phyloP scores from a whole-genome alignment of 2,329 filamentous ascomycete genomes.

The Colletotrichum camelliae region DNA sequence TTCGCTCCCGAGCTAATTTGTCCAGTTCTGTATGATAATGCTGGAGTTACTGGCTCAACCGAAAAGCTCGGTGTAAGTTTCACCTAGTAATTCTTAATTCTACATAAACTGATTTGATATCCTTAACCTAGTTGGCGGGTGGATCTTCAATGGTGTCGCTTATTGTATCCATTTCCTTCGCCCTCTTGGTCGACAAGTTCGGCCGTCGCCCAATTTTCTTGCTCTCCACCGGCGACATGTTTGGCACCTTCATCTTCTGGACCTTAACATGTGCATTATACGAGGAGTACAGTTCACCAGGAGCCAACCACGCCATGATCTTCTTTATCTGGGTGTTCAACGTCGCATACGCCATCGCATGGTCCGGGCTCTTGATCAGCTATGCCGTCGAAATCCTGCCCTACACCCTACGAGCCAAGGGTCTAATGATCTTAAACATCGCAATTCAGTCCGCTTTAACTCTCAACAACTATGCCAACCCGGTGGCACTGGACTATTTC shows the following conservation, averaged over 20 bases:
- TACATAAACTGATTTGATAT: not conserved
- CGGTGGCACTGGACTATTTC: slow-evolving; percentile 57
- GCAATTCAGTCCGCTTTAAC: slow-evolving; percentile 59
- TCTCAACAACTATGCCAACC: slow-evolving; percentile 61
- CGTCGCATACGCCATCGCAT: slow-evolving; percentile 58
- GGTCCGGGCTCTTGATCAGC: slow-evolving; percentile 62
- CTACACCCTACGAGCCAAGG: slow-evolving; percentile 55
- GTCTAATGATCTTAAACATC: slow-evolving; percentile 62
- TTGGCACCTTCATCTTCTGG: slow-evolving; percentile 56
- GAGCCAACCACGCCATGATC: slow-evolving; percentile 46
- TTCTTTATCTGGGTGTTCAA: slow-evolving; percentile 45
- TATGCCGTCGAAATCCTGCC: slow-evolving; percentile 58
- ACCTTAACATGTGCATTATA: slow-evolving; percentile 51
- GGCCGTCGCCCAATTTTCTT: slow-evolving; percentile 59
- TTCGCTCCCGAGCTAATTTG: too few relatives aligned
- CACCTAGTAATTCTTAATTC: not conserved
- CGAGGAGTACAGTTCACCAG: slow-evolving; percentile 40
- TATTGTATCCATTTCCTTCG: slow-evolving; percentile 55
- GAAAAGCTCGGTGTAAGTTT: slow-evolving; percentile 55
- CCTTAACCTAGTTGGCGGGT: slow-evolving; percentile 32
- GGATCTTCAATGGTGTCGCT: slow-evolving; percentile 58
- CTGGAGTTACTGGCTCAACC: slow-evolving; percentile 60
- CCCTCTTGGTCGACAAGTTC: slow-evolving; percentile 58
- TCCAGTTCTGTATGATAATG: slow-evolving; percentile 40
- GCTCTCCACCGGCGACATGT: slow-evolving; percentile 37